phyloP scores from a whole-genome alignment of 345 rosid species.

The Erodium maritimum region DNA sequence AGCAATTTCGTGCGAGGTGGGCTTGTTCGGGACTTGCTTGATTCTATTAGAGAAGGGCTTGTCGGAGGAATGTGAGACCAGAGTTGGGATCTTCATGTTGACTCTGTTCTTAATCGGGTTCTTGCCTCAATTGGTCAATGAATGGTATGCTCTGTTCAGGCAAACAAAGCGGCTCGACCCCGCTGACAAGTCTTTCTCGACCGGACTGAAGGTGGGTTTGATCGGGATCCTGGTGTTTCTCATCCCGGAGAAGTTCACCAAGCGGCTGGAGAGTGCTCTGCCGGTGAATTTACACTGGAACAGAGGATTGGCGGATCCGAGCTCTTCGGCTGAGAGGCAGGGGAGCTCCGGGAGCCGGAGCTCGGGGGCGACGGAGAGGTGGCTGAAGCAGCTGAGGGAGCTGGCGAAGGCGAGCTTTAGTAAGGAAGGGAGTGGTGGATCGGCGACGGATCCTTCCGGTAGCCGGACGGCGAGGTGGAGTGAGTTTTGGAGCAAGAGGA shows the following conservation, averaged over 20 bases:
- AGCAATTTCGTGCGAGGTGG: constrained; percentile 48
- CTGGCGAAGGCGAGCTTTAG: constrained; percentile 74
- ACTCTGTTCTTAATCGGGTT: constrained; percentile 58
- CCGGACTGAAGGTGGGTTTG: constrained; percentile 50
- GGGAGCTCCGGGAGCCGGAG: constrained; percentile 45
- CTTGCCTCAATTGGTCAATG: constrained; percentile 38
- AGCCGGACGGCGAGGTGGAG: constrained; percentile 53
- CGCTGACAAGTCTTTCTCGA: constrained; percentile 29
- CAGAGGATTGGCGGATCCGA: constrained; percentile 23
- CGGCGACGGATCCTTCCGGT: constrained; percentile 58
- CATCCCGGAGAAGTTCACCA: constrained; percentile 36
- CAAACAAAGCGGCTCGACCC: constrained; percentile 56
- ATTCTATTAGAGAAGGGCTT: constrained; percentile 33
- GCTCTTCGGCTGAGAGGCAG: constrained; percentile 32
- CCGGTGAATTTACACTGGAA: constrained; percentile 17
- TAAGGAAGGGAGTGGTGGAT: constrained; percentile 33
- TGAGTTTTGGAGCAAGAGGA: constrained; percentile 50
- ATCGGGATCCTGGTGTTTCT: constrained; percentile 46
- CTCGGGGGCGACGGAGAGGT: constrained; percentile 47
- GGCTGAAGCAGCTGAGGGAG: constrained; percentile 66
- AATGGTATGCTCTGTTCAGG: constrained; percentile 62
- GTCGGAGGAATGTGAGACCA: constrained; percentile 22
- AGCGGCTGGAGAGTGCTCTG: constrained; percentile 32
- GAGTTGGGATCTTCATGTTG: constrained; percentile 57
- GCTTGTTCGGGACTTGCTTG: constrained; percentile 40